These are phyloP conservation scores for Helichrysum umbraculigerum DNA, from an alignment of 129 eudicot genomes.

Conservation along the genomic window DNA sequence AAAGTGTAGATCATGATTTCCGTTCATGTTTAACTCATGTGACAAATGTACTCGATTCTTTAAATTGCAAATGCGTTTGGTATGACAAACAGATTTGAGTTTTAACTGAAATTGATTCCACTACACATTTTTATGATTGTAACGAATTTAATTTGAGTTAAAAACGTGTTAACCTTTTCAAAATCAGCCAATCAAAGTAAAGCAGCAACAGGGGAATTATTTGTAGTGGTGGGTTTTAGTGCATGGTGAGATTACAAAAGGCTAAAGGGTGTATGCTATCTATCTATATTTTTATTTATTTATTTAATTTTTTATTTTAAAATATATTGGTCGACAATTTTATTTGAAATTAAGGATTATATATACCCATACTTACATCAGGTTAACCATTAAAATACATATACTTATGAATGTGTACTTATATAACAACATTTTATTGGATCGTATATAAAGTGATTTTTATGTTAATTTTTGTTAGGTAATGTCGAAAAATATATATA, in stretches of 20 bases:
- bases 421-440: no score
- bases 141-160: slow-evolving; percentile 2
- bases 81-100: background rate
- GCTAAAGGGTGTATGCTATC: background rate
- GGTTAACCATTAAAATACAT: no score
- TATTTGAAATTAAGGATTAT: no score
- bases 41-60: background rate
- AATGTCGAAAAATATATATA: background rate
- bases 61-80: background rate
- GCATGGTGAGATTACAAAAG: slow-evolving; percentile 31
- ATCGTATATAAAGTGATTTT: no score
- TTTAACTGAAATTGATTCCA: slow-evolving; percentile 6
- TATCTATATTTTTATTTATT: no score
- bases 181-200: slow-evolving; percentile 27
- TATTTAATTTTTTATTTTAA: no score
- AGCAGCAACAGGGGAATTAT: slow-evolving; percentile 2
- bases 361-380: no score
- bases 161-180: background rate
- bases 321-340: background rate
- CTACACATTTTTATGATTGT: background rate
- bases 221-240: slow-evolving; percentile 29
- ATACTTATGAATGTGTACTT: no score
- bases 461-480: background rate
- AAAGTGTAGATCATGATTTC: background rate
- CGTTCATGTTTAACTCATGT: background rate